A percentile compares a stretch with the other conserved stretches of the same genome.
Conservation (phyloP, 768 basidiomycete genomes). For the Rhodotorula sphaerocarpa region DNA sequence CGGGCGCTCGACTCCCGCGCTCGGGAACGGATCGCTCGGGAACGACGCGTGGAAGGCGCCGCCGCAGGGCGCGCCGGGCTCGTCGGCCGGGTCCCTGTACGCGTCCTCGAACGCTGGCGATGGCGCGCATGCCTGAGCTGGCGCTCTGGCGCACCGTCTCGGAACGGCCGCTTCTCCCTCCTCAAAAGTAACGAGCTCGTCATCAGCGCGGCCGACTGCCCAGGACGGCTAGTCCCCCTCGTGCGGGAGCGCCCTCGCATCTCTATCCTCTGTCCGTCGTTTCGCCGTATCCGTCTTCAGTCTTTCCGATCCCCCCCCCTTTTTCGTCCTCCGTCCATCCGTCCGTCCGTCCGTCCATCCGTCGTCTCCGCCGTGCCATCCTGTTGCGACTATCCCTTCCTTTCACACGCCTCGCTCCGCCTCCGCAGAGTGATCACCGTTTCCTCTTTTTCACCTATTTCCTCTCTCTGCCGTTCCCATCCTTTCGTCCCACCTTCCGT, state of each 20-base stretch:
- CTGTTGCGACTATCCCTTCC: background rate
- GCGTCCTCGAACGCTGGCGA: background rate
- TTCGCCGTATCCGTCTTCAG: background rate
- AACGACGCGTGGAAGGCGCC: conserved; percentile 25
- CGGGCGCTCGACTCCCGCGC: conserved; percentile 2
- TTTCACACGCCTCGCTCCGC: background rate
- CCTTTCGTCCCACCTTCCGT: too few relatives aligned
- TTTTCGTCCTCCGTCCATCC: background rate
- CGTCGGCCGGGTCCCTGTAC: background rate
- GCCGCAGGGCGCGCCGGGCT: background rate
- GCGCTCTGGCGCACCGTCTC: too few relatives aligned
- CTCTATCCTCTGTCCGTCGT: background rate
- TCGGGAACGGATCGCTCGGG: conserved; percentile 22
- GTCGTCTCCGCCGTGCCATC: background rate
- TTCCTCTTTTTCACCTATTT: background rate
- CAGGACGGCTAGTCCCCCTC: too few relatives aligned
- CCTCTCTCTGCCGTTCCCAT: background rate
- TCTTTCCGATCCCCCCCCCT: too few relatives aligned
- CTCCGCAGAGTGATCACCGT: background rate
- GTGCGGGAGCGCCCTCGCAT: too few relatives aligned
- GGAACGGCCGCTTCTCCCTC: too few relatives aligned
- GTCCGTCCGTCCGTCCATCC: background rate
- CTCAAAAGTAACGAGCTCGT: background rate
- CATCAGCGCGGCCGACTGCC: too few relatives aligned
- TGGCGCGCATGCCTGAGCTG: too few relatives aligned